These are phyloP conservation scores for Fusarium transvaalense DNA, from an alignment of 2,329 filamentous ascomycete genomes.

Conservation along the genomic window DNA sequence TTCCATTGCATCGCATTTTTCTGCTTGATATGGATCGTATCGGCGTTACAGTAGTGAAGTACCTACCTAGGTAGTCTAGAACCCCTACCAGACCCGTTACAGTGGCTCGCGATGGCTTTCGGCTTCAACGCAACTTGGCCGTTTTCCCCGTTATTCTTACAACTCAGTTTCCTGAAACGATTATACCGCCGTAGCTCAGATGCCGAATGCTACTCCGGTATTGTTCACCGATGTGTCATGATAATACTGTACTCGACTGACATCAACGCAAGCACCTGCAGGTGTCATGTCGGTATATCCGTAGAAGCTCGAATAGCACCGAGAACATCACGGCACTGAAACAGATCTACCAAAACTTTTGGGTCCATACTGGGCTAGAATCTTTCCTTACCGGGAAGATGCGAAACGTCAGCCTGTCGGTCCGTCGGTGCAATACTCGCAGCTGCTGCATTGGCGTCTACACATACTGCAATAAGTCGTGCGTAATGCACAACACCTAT, in stretches of 20 bases:
- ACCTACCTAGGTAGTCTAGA: not conserved
- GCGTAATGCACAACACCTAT: constrained; percentile 9
- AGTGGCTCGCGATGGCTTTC: constrained; percentile 1
- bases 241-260: constrained; percentile 6
- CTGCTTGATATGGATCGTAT: constrained; percentile 9
- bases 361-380: not conserved
- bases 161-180: not conserved
- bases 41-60: not conserved
- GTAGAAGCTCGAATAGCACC: constrained; percentile 14
- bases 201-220: not conserved
- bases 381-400: not conserved
- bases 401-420: not conserved
- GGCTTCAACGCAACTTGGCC: constrained; percentile 9
- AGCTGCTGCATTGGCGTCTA: constrained; percentile 3
- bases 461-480: not conserved
- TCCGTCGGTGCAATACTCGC: not conserved
- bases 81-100: constrained; percentile 1
- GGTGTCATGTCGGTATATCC: constrained; percentile 7
- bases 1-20: not conserved
- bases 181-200: not conserved
- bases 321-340: constrained; percentile 13
- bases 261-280: not conserved
- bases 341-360: not conserved
- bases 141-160: not conserved
- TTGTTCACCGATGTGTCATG: not conserved